Conservation (phyloP, 2,329 filamentous ascomycete species). For the Penicillium occitanis region DNA sequence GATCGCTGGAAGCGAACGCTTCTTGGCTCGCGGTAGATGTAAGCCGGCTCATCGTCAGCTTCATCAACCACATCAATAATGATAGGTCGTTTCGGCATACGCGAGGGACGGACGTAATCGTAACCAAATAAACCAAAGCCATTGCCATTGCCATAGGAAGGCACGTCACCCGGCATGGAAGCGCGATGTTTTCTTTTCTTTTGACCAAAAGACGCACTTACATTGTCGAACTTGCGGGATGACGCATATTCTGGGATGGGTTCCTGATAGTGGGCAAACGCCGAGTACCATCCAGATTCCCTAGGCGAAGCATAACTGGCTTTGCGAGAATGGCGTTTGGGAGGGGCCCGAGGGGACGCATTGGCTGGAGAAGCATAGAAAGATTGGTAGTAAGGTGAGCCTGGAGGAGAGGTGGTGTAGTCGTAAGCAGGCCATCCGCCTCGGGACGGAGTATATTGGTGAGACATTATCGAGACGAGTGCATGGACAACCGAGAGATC, state of each 20-base stretch:
- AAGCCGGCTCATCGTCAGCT: constrained; percentile 50
- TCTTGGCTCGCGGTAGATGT: constrained; percentile 49
- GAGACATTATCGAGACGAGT: constrained; percentile 45
- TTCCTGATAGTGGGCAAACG: constrained; percentile 50
- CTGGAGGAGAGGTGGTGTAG: constrained; percentile 50
- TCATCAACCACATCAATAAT: constrained; percentile 58
- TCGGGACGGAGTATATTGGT: constrained; percentile 49
- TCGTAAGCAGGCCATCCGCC: constrained; percentile 49
- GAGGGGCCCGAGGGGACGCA: constrained; percentile 44
- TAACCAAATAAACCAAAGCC: constrained; percentile 31
- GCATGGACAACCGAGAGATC: constrained; percentile 30
- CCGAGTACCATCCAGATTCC: constrained; percentile 46
- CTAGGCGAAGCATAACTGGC: constrained; percentile 54
- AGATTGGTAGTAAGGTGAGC: constrained; percentile 50
- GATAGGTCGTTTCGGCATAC: constrained; percentile 54
- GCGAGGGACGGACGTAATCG: constrained; percentile 37
- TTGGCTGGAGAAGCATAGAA: constrained; percentile 54
- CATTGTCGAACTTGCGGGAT: constrained; percentile 61
- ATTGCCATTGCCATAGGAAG: constrained; percentile 27
- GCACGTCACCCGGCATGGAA: constrained; percentile 47
- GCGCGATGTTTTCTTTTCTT: constrained; percentile 40
- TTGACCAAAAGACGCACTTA: constrained; percentile 60
- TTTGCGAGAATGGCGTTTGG: constrained; percentile 57
- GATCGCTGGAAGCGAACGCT: constrained; percentile 28
- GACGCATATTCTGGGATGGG: constrained; percentile 51